Percentiles rank a stretch among this genome's conserved stretches.
phyloP scores from a whole-genome alignment of 495 filamentous ascomycete species.

The Lophium mytilinum region DNA sequence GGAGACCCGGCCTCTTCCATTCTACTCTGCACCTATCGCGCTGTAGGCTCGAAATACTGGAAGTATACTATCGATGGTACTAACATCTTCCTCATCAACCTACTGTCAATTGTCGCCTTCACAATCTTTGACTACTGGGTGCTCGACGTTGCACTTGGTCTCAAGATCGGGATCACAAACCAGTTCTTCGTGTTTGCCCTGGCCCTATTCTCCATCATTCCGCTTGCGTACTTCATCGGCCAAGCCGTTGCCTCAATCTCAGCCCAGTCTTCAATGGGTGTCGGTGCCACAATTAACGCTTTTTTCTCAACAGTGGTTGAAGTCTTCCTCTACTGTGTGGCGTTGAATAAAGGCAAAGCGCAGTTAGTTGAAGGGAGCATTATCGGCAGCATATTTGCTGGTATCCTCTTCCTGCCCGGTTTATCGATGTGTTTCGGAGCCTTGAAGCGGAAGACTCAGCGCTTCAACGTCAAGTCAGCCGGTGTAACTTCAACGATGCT shows the following conservation, averaged over 20 bases:
- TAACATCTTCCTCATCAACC: slow-evolving; percentile 97
- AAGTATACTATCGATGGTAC: slow-evolving; percentile 98
- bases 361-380: slow-evolving; percentile 93
- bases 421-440: slow-evolving; percentile 98
- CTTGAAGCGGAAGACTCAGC: slow-evolving; percentile 94
- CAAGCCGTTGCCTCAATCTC: slow-evolving; percentile 99
- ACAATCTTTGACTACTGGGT: slow-evolving; percentile 88
- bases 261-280: slow-evolving; percentile 98
- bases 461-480: slow-evolving; percentile 95
- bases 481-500: slow-evolving; percentile 98
- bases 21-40: slow-evolving; percentile 92
- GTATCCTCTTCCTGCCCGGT: slow-evolving; percentile 92
- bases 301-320: slow-evolving; percentile 99
- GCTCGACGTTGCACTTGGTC: slow-evolving; percentile 54
- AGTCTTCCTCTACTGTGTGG: slow-evolving; percentile 95
- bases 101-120: slow-evolving; percentile 82
- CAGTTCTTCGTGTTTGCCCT: slow-evolving; percentile 79
- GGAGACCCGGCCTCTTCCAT: slow-evolving; percentile 69
- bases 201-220: slow-evolving; percentile 85
- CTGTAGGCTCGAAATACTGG: slow-evolving; percentile 92
- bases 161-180: slow-evolving; percentile 64
- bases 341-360: slow-evolving; percentile 85
- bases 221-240: slow-evolving; percentile 97
- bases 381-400: slow-evolving; percentile 95
- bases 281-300: slow-evolving; percentile 95